Evolutionary conservation across 2,329 filamentous ascomycete genomes (phyloP), one percentile per base, ranked within the genome.

Genomic region (Alternaria burnsii): DNA sequence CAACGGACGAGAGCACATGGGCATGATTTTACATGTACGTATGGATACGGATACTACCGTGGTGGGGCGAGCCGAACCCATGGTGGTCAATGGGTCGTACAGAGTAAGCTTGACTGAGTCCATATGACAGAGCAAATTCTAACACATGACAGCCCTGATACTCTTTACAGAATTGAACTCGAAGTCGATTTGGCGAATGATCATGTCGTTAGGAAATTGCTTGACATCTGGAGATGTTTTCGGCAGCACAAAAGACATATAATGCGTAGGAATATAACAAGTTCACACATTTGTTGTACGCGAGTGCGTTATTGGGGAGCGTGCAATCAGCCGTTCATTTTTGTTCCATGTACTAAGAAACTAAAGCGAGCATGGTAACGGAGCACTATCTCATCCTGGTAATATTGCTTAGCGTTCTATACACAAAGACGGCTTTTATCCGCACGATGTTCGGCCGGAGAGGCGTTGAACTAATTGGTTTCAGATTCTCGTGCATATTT

Each of bases 1-100:
- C 20, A 71, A 79, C 47, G 52, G 67, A 28, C 62, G n/a, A 38
- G 40, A 60, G 22, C 72, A 76, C 61, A 71, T 72, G 68, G 74
- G 71, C 5, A 75, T 70, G 70, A 70, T 52, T 12, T 58, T 79
- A 43, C 70, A 63, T 20, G 76, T 76, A 20, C 76, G 76, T 44
- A 64, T 78, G 55, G 76, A 78, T 50, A 72, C 67, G 7, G 74
- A 79, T 11, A 66, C 71, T 7, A 78, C 76, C 2, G 62, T 75
- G 16, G 71, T 79, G 43, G 75, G 73, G 18, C 69, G 70, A 28
- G 58, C 72, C 38, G 68, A 67, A 38, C 76, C 75, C 26, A 63
- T 71, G 30, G 69, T 77, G 41, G 74, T 70, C 28, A 71, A 76
- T 58, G 74, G 75, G n/a, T 65, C 62, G 50, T 67, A 66, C 42